These are phyloP conservation scores for Paxillus rubicundulus DNA, from an alignment of 768 basidiomycete species.

Conservation along the genomic window DNA sequence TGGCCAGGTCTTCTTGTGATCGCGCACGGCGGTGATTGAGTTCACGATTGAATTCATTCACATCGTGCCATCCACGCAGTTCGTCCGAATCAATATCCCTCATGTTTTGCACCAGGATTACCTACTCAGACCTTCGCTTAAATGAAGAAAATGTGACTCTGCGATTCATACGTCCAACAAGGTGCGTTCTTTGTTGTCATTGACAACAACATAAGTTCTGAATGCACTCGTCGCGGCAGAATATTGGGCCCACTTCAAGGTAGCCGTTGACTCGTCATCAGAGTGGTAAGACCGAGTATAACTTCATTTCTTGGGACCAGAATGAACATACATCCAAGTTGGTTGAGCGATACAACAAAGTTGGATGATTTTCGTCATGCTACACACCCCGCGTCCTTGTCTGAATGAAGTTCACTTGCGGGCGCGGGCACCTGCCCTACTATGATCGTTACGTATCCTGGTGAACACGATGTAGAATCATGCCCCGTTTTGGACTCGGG, in stretches of 20 bases:
- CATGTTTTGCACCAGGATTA: conserved; percentile 15
- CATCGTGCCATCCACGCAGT: conserved; percentile 8
- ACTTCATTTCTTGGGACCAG: conserved; percentile 8
- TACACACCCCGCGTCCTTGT: conserved; percentile 4
- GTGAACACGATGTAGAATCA: conserved; percentile 20
- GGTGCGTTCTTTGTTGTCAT: conserved; percentile 23
- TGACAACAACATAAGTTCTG: conserved; percentile 23
- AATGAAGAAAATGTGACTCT: conserved; percentile 5
- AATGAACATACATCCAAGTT: conserved; percentile 6
- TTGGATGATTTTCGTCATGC: conserved; percentile 15
- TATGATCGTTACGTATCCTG: conserved; percentile 22
- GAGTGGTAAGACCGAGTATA: background rate
- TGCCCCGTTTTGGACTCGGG: conserved; percentile 24
- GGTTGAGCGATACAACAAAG: conserved; percentile 10
- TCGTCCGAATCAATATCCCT: background rate
- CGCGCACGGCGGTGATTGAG: conserved; percentile 20
- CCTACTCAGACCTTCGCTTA: background rate
- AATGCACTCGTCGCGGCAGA: conserved; percentile 20
- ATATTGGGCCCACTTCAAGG: conserved; percentile 3
- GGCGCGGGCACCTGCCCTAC: conserved; percentile 24
- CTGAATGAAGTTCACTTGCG: conserved; percentile 24
- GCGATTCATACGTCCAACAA: conserved; percentile 6
- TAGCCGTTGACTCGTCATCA: background rate
- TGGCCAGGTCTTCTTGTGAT: conserved; percentile 1
- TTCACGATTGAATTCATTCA: conserved; percentile 23